Evolutionary conservation across 805 yeast species (phyloP), one percentile per base, ranked within the genome.

Genomic region (Saccharomycopsis vini): DNA sequence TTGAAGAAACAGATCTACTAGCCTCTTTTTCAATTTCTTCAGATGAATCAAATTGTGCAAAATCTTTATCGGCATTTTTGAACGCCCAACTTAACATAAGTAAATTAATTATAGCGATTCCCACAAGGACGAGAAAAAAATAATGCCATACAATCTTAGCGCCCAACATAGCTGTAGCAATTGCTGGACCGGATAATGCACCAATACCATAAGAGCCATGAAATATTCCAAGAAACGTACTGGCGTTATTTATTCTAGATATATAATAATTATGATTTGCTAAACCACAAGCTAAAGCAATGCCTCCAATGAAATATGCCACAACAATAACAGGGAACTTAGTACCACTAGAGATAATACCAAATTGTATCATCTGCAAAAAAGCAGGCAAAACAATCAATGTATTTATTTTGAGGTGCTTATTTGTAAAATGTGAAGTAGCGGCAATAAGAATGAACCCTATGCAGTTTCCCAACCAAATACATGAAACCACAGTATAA

Each of bases 121-220:
- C 77, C 16, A 77, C 56, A 33, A 77, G 56, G n/a, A 79, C 65
- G n/a, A 69, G 58, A 52, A 77, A 80, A 57, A 62, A 74, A 45
- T 54, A 65, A 54, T 74, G 64, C 86, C 86, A 80, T 43, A 52
- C 50, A n/a, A 68, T 55, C 2, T 76, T 77, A 0, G 56, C 49
- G 36, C 68, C 63, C 15, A 75, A 68, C 69, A 79, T 64, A 1
- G 69, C 60, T 0, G 82, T 77, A 3, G 77, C 79, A 26, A 77
- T 60, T 33, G 78, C 55, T 2, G 87, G 86, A 3, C 81, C 68
- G 2, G 75, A 44, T 3, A 78, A 69, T 2, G 85, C 86, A 9
- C 86, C 86, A 2, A 74, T 29, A 2, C 87, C 87, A 55, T 79
- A 80, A 5, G 62, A 53, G 0, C 81, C 85, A 57, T 79, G 86